These are phyloP conservation scores for Lepiota venenata DNA, from an alignment of 768 basidiomycete genomes.

Conservation along the genomic window DNA sequence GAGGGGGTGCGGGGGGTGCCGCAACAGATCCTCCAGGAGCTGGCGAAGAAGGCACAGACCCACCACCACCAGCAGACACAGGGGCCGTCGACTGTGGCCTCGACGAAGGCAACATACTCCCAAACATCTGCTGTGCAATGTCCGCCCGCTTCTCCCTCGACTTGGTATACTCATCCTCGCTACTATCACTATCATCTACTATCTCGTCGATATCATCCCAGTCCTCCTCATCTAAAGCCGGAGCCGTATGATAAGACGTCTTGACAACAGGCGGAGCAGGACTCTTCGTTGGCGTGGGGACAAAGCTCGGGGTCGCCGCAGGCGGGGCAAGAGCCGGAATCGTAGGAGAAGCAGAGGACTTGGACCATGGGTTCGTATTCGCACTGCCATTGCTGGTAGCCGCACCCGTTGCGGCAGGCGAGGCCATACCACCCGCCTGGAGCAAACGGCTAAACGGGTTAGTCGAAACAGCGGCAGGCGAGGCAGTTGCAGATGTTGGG, in stretches of 20 bases:
- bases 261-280: conserved; percentile 53
- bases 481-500: conserved; percentile 27
- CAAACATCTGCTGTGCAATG: conserved; percentile 80
- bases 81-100: conserved; percentile 56
- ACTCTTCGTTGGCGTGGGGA: conserved; percentile 39
- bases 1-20: conserved; percentile 22
- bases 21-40: conserved; percentile 29
- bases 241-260: conserved; percentile 59
- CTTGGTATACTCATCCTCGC: conserved; percentile 75
- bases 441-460: conserved; percentile 81
- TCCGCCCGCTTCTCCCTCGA: conserved; percentile 61
- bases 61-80: conserved; percentile 40
- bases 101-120: conserved; percentile 50
- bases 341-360: conserved; percentile 25
- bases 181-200: conserved; percentile 65
- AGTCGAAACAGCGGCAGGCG: conserved; percentile 37
- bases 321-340: conserved; percentile 22
- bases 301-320: conserved; percentile 16
- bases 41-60: conserved; percentile 34
- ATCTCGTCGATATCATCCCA: conserved; percentile 86
- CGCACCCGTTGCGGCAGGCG: conserved; percentile 22
- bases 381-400: conserved; percentile 32
- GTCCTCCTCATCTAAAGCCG: conserved; percentile 59
- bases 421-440: conserved; percentile 31
- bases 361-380: conserved; percentile 70